A percentile compares a stretch with the other conserved stretches of the same genome.
phyloP scores from a whole-genome alignment of 441 rosid species.

The Lagerstroemia fauriei region DNA sequence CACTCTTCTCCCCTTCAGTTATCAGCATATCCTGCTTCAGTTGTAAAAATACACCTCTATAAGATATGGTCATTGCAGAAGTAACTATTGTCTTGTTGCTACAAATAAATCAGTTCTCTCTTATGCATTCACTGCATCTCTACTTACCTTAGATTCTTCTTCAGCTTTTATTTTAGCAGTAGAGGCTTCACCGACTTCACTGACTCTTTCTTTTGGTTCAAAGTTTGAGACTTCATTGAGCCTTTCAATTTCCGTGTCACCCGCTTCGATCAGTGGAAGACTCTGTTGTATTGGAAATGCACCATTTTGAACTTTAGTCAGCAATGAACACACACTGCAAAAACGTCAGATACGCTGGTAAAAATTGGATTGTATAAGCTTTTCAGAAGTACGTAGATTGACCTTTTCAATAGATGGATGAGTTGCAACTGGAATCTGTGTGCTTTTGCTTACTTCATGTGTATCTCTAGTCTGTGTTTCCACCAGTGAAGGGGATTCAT shows the following conservation, averaged over 20 bases:
- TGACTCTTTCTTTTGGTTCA: conserved; percentile 30
- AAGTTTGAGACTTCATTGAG: conserved; percentile 15
- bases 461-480: conserved; percentile 29
- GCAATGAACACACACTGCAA: background rate
- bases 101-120: conserved; percentile 21
- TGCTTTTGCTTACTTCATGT: conserved; percentile 26
- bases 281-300: background rate
- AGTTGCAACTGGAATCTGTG: conserved; percentile 17
- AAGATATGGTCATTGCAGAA: background rate
- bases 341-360: background rate
- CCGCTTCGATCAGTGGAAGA: background rate
- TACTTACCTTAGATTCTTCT: conserved; percentile 27
- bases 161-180: conserved; percentile 22
- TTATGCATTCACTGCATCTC: conserved; percentile 13
- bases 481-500: conserved; percentile 17
- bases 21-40: background rate
- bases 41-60: background rate
- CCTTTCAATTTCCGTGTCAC: conserved; percentile 14
- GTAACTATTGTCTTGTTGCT: background rate
- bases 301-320: background rate
- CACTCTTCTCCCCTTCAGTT: background rate
- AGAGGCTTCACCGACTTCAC: conserved; percentile 28
- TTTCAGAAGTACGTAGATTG: background rate
- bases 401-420: conserved; percentile 21
- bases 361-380: background rate